phyloP scores from a whole-genome alignment of 2,329 filamentous ascomycete genomes.

The Scedosporium apiospermum region DNA sequence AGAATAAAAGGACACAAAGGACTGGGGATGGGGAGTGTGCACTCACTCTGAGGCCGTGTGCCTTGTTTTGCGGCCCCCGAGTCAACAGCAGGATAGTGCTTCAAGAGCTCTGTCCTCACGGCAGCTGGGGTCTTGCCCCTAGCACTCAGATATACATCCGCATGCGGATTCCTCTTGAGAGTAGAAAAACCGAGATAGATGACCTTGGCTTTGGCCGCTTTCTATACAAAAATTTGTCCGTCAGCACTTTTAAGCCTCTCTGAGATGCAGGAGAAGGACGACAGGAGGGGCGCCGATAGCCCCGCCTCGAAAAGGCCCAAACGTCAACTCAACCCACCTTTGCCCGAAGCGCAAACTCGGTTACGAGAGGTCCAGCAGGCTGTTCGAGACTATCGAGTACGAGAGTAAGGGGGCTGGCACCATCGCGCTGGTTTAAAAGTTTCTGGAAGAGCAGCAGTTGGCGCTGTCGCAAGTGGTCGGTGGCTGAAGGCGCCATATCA shows the following conservation, averaged over 20 bases:
- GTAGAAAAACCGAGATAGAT: conserved; percentile 74
- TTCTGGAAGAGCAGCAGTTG: conserved; percentile 77
- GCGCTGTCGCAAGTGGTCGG: conserved; percentile 68
- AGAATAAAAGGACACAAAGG: conserved; percentile 3
- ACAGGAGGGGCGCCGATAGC: conserved; percentile 22
- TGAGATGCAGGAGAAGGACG: neutral
- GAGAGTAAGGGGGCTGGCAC: conserved; percentile 76
- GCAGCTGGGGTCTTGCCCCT: conserved; percentile 46
- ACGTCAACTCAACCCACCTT: conserved; percentile 41
- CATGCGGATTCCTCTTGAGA: conserved; percentile 50
- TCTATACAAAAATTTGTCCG: neutral
- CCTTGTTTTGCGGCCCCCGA: conserved; percentile 20
- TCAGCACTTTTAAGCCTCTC: neutral
- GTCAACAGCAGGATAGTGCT: conserved; percentile 29
- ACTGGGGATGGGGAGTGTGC: neutral
- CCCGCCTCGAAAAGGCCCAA: conserved; percentile 6
- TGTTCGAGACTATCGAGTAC: conserved; percentile 81
- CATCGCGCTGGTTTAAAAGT: conserved; percentile 67
- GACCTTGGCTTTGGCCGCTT: conserved; percentile 50
- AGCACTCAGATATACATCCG: conserved; percentile 59
- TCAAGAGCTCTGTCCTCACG: conserved; percentile 51
- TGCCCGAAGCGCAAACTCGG: conserved; percentile 66
- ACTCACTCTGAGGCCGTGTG: conserved; percentile 3
- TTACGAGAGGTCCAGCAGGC: conserved; percentile 57
- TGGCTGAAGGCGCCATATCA: conserved; percentile 46